Percentiles rank a stretch among this genome's conserved stretches.
Conservation (phyloP, 495 filamentous ascomycete genomes). For the Aspergillus steynii region DNA sequence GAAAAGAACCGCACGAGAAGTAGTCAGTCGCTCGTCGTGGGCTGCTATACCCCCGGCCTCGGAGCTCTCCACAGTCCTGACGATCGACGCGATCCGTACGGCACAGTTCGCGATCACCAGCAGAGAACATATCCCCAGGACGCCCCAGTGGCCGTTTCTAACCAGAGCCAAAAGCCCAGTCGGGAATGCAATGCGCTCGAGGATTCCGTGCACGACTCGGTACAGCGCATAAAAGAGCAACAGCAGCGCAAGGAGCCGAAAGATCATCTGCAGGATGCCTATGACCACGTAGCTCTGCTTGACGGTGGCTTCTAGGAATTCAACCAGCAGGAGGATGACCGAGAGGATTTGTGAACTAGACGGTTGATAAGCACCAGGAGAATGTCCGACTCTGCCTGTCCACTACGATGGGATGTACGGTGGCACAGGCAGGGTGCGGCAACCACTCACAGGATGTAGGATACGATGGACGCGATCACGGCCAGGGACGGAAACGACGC, state of each 20-base stretch:
- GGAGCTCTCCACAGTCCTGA: background rate
- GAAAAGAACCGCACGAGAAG: slow-evolving; percentile 14
- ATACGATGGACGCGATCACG: background rate
- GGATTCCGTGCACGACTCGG: background rate
- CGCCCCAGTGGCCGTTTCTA: background rate
- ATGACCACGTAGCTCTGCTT: slow-evolving; percentile 24
- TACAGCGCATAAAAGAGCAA: slow-evolving; percentile 26
- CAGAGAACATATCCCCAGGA: background rate
- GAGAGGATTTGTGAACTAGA: background rate
- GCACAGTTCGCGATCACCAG: background rate
- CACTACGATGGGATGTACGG: no score
- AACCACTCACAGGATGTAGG: slow-evolving; percentile 3
- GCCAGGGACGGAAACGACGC: background rate
- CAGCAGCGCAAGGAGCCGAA: slow-evolving; percentile 13
- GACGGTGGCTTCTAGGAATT: slow-evolving; percentile 18
- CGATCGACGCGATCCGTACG: background rate
- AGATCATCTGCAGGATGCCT: slow-evolving; percentile 25
- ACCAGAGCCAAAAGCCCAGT: background rate
- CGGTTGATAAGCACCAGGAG: background rate
- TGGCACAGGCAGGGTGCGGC: background rate
- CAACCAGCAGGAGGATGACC: slow-evolving; percentile 18
- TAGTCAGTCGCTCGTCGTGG: slow-evolving; percentile 2
- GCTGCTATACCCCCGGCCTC: slow-evolving; percentile 1
- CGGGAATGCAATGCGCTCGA: background rate
- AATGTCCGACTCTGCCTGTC: no score